Percentiles rank a stretch among this genome's conserved stretches.
phyloP scores from a whole-genome alignment of 768 basidiomycete species.

The Termitomyces titanicus region DNA sequence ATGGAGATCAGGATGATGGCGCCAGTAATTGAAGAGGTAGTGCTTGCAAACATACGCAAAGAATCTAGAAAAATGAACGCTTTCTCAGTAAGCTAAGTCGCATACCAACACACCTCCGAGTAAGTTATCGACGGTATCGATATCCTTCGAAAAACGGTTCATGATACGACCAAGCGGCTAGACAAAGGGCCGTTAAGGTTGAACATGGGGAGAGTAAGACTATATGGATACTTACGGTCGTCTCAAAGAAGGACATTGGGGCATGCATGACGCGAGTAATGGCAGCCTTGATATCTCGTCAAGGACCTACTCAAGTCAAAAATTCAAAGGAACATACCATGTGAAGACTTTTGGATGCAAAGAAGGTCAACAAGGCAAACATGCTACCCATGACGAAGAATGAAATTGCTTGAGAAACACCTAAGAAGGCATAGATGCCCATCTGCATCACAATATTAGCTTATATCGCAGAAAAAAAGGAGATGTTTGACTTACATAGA shows the following conservation, averaged over 20 bases:
- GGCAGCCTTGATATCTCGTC: constrained; percentile 38
- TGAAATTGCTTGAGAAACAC: constrained; percentile 64
- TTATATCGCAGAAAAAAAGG: neutral
- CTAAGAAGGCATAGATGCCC: constrained; percentile 76
- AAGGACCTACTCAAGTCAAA: neutral
- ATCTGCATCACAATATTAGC: constrained; percentile 42
- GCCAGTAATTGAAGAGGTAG: constrained; percentile 63
- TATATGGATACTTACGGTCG: constrained; percentile 46
- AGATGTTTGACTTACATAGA: constrained; percentile 54
- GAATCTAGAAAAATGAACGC: constrained; percentile 44
- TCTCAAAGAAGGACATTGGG: constrained; percentile 90
- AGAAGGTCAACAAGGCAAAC: constrained; percentile 69
- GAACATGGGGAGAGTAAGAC: neutral
- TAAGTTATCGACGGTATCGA: constrained; percentile 77
- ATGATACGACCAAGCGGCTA: constrained; percentile 83
- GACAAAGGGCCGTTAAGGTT: neutral
- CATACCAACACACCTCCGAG: constrained; percentile 43
- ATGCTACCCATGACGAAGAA: constrained; percentile 65
- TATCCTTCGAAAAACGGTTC: constrained; percentile 87
- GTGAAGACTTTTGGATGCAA: constrained; percentile 71
- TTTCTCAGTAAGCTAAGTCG: too few species aligned
- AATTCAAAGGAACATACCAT: constrained; percentile 30
- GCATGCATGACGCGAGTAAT: constrained; percentile 74
- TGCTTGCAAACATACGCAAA: constrained; percentile 67
- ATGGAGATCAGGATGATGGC: constrained; percentile 78